Evolutionary conservation across 257 asterid genomes (phyloP).

Genomic region (Penstemon eatonii): DNA sequence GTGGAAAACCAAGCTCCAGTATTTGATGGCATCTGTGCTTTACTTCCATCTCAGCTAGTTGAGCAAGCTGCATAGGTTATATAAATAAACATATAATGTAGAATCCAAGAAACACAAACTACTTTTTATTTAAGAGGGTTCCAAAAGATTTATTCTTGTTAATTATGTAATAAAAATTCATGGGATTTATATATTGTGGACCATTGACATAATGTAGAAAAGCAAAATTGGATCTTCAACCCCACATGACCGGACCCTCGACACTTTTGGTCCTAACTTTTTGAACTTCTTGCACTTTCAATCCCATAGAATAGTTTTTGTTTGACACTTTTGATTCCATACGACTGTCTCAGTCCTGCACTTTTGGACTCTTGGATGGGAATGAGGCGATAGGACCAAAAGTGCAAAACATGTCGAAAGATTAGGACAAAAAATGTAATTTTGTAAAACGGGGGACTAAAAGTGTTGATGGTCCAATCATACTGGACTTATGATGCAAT

Average conservation of each 20-base stretch:
- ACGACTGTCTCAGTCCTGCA: too few species aligned
- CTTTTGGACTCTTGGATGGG: too few species aligned
- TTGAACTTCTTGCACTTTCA: too few species aligned
- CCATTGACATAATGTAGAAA: not conserved
- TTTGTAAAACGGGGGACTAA: too few species aligned
- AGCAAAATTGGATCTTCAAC: too few species aligned
- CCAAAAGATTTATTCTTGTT: not conserved
- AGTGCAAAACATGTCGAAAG: not conserved
- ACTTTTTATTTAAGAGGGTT: not conserved
- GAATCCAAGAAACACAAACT: not conserved
- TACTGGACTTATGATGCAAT: too few species aligned
- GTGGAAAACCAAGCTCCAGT: conserved; percentile 86
- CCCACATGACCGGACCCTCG: too few species aligned
- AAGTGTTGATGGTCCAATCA: too few species aligned
- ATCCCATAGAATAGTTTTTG: not conserved
- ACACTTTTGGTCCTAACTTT: too few species aligned
- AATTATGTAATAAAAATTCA: not conserved
- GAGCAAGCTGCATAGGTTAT: conserved; percentile 65
- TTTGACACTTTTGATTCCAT: not conserved
- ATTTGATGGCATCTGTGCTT: conserved; percentile 90
- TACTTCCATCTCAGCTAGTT: conserved; percentile 92
- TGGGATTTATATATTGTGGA: not conserved
- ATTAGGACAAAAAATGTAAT: too few species aligned
- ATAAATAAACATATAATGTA: not conserved
- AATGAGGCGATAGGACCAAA: not conserved